Conservation (phyloP, 768 basidiomycete genomes). For the Krasilnikovozyma curviuscula region DNA sequence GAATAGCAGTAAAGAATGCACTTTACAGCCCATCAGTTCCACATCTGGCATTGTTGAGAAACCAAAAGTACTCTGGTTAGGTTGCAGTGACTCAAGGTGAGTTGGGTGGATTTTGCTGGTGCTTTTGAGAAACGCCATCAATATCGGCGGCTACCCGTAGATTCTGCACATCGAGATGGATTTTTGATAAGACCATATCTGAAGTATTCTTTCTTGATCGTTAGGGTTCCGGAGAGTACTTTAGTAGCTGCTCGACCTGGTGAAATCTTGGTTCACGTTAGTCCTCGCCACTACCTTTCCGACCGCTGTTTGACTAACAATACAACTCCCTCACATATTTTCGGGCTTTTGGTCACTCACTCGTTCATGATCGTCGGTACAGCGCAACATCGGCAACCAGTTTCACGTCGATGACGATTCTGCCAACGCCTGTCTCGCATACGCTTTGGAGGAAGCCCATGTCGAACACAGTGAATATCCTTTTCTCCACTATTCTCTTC, state of each 20-base stretch:
- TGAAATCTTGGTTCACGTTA: conserved; percentile 13
- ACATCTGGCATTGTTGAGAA: conserved; percentile 8
- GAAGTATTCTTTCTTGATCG: too few species aligned
- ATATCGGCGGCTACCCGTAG: too few species aligned
- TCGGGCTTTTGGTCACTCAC: too few species aligned
- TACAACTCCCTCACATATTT: too few species aligned
- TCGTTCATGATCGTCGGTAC: too few species aligned
- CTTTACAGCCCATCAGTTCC: too few species aligned
- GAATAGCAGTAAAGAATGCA: too few species aligned
- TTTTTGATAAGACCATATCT: too few species aligned
- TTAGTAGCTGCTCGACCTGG: conserved; percentile 11
- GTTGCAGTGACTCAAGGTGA: conserved; percentile 9
- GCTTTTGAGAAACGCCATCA: too few species aligned
- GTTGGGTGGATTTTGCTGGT: background rate
- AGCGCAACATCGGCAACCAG: conserved; percentile 14
- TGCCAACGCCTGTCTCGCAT: conserved; percentile 6
- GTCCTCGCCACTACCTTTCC: background rate
- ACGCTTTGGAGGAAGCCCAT: conserved; percentile 4
- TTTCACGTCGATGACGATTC: conserved; percentile 12
- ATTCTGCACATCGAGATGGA: too few species aligned
- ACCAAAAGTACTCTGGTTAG: conserved; percentile 13
- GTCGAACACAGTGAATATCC: conserved; percentile 9
- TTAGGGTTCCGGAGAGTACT: conserved; percentile 10
- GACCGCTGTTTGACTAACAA: too few species aligned
- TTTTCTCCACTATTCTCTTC: too few species aligned